Evolutionary conservation across 768 basidiomycete genomes (phyloP).

Genomic region (Phanerochaete carnosa): DNA sequence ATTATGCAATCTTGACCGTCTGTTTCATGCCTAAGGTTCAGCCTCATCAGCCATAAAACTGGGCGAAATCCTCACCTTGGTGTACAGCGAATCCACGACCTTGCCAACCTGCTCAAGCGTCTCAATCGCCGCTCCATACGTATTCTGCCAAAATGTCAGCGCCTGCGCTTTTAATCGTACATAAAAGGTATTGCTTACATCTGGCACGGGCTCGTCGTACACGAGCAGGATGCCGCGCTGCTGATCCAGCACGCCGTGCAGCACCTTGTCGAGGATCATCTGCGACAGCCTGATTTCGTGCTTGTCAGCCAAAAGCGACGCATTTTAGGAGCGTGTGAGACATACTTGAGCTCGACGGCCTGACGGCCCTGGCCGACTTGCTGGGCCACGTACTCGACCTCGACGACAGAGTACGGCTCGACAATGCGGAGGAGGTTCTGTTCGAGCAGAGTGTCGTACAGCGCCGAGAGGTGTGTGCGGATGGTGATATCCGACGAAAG

Average conservation of each 20-base stretch:
- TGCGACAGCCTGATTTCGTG: constrained; percentile 69
- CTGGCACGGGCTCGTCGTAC: constrained; percentile 83
- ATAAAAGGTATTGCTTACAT: constrained; percentile 49
- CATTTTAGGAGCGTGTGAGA: constrained; percentile 6
- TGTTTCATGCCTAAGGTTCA: constrained; percentile 12
- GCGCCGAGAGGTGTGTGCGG: constrained; percentile 86
- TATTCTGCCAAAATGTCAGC: constrained; percentile 47
- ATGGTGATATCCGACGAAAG: constrained; percentile 95
- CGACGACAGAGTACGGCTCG: constrained; percentile 92
- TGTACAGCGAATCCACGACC: constrained; percentile 92
- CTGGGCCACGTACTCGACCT: constrained; percentile 85
- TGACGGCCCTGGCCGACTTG: constrained; percentile 84
- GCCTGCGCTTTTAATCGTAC: not conserved
- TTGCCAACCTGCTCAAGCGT: constrained; percentile 89
- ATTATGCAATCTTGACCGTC: constrained; percentile 43
- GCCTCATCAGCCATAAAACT: not conserved
- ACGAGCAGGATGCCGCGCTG: constrained; percentile 88
- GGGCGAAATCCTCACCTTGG: constrained; percentile 59
- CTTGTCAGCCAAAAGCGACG: not conserved
- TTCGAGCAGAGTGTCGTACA: constrained; percentile 95
- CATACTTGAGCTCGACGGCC: constrained; percentile 88
- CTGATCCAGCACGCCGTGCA: constrained; percentile 96
- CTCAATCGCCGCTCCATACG: constrained; percentile 85
- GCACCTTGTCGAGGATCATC: constrained; percentile 96
- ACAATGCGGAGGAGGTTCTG: constrained; percentile 95